Evolutionary conservation across 192 early-diverging fungal species (phyloP).

Genomic region (Linderina pennispora): DNA sequence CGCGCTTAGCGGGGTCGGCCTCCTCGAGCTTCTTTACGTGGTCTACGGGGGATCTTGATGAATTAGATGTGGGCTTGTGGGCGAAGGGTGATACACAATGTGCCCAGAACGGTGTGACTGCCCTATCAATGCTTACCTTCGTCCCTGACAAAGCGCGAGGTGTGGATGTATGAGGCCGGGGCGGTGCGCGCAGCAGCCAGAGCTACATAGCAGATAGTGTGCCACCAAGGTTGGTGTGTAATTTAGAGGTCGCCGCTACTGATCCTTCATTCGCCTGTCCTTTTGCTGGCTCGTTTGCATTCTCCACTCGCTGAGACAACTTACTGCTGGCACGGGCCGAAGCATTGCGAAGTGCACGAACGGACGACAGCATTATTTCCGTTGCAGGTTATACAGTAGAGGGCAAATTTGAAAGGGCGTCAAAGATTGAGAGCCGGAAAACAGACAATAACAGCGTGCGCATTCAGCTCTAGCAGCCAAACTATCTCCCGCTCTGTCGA

Average conservation of each 20-base stretch:
- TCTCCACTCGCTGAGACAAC: too few species aligned
- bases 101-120: background rate
- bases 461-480: too few species aligned
- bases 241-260: background rate
- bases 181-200: constrained; percentile 2
- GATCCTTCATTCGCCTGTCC: background rate
- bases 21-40: constrained; percentile 24
- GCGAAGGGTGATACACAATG: background rate
- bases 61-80: background rate
- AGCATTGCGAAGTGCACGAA: constrained; percentile 11
- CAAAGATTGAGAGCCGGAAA: too few species aligned
- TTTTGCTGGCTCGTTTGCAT: too few species aligned
- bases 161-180: constrained; percentile 20
- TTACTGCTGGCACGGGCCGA: constrained; percentile 18
- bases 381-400: too few species aligned
- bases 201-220: background rate
- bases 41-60: constrained; percentile 4
- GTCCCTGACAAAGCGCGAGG: constrained; percentile 13
- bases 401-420: too few species aligned
- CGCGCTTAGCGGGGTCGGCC: constrained; percentile 32
- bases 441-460: too few species aligned
- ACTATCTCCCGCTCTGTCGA: too few species aligned
- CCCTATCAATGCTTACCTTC: constrained; percentile 14
- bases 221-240: background rate
- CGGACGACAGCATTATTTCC: constrained; percentile 18